phyloP scores from a whole-genome alignment of 2,329 filamentous ascomycete genomes.

The Diaporthe vaccinii region DNA sequence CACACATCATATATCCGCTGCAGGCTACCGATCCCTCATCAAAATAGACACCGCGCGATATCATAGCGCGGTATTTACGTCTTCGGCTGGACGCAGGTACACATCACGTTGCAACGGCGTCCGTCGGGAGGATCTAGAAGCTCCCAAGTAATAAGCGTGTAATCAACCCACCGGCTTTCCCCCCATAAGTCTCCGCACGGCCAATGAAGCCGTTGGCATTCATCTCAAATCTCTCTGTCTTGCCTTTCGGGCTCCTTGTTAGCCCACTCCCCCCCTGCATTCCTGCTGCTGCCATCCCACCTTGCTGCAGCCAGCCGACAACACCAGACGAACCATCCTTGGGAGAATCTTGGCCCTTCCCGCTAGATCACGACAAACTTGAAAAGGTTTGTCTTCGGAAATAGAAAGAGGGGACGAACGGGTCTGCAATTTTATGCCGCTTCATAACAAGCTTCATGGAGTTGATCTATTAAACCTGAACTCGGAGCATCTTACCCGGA shows the following conservation, averaged over 20 bases:
- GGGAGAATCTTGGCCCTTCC: slow-evolving; percentile 11
- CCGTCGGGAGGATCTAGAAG: neutral
- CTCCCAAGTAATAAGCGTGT: neutral
- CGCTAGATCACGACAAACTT: neutral
- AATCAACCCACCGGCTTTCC: slow-evolving; percentile 12
- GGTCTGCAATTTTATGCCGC: slow-evolving; percentile 26
- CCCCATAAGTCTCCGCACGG: slow-evolving; percentile 6
- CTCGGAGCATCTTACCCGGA: neutral
- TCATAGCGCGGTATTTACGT: neutral
- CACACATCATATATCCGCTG: slow-evolving; percentile 26
- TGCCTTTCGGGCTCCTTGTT: neutral
- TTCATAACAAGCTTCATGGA: neutral
- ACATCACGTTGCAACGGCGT: neutral
- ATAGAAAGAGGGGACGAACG: slow-evolving; percentile 15
- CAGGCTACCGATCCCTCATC: slow-evolving; percentile 17
- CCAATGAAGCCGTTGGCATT: slow-evolving; percentile 15
- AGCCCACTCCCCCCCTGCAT: neutral
- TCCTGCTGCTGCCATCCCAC: slow-evolving; percentile 24
- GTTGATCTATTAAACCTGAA: neutral
- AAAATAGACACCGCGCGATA: neutral
- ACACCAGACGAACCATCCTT: slow-evolving; percentile 30
- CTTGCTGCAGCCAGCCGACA: slow-evolving; percentile 14
- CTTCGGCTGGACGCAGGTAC: slow-evolving; percentile 34
- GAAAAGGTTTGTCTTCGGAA: slow-evolving; percentile 24
- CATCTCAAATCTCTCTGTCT: slow-evolving; percentile 12